A percentile compares a stretch with the other conserved stretches of the same genome.
Conservation (phyloP, 2,329 filamentous ascomycete species). For the Phoma sp. region DNA sequence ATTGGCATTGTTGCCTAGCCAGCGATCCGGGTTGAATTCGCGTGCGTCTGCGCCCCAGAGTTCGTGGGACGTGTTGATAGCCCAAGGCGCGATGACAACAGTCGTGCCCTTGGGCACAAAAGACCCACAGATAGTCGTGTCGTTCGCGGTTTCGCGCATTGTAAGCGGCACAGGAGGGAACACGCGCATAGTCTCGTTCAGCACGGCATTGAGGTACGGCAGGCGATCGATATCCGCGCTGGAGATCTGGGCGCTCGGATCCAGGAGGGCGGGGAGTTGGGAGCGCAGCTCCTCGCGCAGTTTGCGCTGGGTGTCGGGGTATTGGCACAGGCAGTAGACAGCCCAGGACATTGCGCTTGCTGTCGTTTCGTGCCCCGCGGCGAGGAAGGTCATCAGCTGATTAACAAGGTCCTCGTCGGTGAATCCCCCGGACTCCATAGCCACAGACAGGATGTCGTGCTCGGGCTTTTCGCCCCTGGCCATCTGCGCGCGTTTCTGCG, state of each 20-base stretch:
- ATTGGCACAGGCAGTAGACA: conserved; percentile 58
- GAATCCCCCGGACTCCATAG: conserved; percentile 76
- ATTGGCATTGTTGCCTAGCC: conserved; percentile 56
- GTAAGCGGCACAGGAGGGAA: conserved; percentile 75
- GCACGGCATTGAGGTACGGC: conserved; percentile 77
- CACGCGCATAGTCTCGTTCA: conserved; percentile 77
- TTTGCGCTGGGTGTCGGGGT: conserved; percentile 56
- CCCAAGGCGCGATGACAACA: conserved; percentile 68
- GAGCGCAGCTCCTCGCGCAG: conserved; percentile 59
- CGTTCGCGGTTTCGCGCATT: conserved; percentile 66
- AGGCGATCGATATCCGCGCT: conserved; percentile 71
- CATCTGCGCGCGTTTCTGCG: conserved; percentile 68
- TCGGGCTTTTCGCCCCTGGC: conserved; percentile 55
- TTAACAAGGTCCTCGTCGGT: conserved; percentile 80
- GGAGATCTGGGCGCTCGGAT: conserved; percentile 52
- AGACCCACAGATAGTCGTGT: conserved; percentile 70
- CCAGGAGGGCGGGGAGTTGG: conserved; percentile 52
- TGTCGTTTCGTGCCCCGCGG: conserved; percentile 68
- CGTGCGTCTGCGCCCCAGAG: conserved; percentile 80
- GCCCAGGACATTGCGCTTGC: conserved; percentile 61
- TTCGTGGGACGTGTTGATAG: conserved; percentile 70
- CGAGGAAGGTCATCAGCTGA: conserved; percentile 89
- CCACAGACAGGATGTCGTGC: conserved; percentile 80
- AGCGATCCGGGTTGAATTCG: conserved; percentile 75
- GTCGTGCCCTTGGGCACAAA: conserved; percentile 73